phyloP scores from a whole-genome alignment of 1,284 basidiomycete species.

The Rhodotorula sp. region DNA sequence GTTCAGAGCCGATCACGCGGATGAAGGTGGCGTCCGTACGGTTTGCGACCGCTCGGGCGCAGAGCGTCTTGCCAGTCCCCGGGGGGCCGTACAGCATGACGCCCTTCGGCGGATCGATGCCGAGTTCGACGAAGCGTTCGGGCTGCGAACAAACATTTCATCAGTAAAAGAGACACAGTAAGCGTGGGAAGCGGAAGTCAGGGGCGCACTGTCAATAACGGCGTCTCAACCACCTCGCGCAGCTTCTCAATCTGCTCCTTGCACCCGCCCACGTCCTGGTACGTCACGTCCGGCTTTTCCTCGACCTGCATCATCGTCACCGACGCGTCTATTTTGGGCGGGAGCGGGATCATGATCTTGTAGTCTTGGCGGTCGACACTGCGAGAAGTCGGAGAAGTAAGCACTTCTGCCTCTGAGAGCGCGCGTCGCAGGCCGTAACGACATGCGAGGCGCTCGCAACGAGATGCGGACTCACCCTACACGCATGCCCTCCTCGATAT shows the following conservation, averaged over 20 bases:
- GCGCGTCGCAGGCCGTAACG: background rate
- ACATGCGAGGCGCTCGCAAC: constrained; percentile 42
- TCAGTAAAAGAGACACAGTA: background rate
- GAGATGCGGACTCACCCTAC: constrained; percentile 69
- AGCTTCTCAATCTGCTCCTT: constrained; percentile 99
- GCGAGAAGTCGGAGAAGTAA: background rate
- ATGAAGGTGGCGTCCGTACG: constrained; percentile 99
- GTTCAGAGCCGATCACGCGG: constrained; percentile 95
- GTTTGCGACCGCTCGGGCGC: constrained; percentile 97
- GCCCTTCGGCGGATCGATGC: constrained; percentile 98
- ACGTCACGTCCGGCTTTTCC: constrained; percentile 98
- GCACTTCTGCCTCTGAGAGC: too few species aligned
- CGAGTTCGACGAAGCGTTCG: constrained; percentile 94
- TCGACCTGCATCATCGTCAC: constrained; percentile 99
- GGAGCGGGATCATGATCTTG: constrained; percentile 99
- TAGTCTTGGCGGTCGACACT: constrained; percentile 72
- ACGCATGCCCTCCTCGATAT: constrained; percentile 99
- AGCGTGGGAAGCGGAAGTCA: background rate
- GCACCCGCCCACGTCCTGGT: constrained; percentile 96
- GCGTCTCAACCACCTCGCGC: constrained; percentile 96
- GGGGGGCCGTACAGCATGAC: constrained; percentile 93
- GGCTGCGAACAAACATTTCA: constrained; percentile 59
- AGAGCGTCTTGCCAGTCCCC: constrained; percentile 97
- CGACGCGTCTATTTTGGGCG: constrained; percentile 97
- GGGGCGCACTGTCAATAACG: constrained; percentile 75